phyloP scores from a whole-genome alignment of 352 stramenopile species.

The Globisporangium echinulatum region DNA sequence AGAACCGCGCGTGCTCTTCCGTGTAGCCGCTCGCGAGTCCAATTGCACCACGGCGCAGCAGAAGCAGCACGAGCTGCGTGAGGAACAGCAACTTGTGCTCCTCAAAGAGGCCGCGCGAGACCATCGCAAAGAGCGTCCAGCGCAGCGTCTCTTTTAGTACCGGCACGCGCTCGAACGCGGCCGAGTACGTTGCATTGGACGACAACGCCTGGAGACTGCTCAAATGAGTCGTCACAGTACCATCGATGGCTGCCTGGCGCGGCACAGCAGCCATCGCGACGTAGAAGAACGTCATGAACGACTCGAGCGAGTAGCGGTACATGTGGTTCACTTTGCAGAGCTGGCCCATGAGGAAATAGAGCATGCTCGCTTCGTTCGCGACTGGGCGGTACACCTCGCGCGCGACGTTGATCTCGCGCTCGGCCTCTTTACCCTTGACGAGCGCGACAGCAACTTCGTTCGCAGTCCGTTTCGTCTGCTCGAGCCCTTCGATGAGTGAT shows the following conservation, averaged over 20 bases:
- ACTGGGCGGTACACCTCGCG: conserved; percentile 88
- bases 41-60: conserved; percentile 66
- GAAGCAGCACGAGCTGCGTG: conserved; percentile 78
- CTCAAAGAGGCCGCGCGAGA: conserved; percentile 88
- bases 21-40: conserved; percentile 66
- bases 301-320: conserved; percentile 92
- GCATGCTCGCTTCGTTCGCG: conserved; percentile 83
- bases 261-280: conserved; percentile 69
- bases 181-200: conserved; percentile 19
- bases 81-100: conserved; percentile 90
- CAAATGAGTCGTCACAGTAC: not conserved
- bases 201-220: conserved; percentile 15
- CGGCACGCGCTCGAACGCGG: conserved; percentile 48
- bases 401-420: conserved; percentile 89
- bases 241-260: not conserved
- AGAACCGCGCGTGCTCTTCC: conserved; percentile 64
- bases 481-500: conserved; percentile 88
- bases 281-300: conserved; percentile 87
- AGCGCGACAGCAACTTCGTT: conserved; percentile 84
- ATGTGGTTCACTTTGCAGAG: conserved; percentile 90
- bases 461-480: conserved; percentile 87
- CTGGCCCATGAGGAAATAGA: conserved; percentile 91
- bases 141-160: conserved; percentile 71
- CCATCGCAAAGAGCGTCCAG: conserved; percentile 87
- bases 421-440: conserved; percentile 77